phyloP scores from a whole-genome alignment of 1,284 basidiomycete species.

The Tetrapyrgos nigripes region DNA sequence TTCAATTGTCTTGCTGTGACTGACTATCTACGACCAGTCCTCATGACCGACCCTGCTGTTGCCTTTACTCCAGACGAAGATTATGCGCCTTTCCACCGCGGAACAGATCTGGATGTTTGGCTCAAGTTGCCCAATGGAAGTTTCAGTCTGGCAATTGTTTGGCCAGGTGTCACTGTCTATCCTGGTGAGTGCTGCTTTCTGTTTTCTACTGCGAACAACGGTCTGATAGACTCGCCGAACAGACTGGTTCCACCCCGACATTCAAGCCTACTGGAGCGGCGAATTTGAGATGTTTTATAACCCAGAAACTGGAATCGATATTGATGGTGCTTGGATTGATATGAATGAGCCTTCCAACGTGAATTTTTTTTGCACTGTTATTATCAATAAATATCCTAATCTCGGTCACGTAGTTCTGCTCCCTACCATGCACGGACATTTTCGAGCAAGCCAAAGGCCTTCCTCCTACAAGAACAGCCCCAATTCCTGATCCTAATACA shows the following conservation, averaged over 20 bases:
- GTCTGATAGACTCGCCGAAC: neutral
- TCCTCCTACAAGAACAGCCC: constrained; percentile 56
- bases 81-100: constrained; percentile 64
- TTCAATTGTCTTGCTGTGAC: neutral
- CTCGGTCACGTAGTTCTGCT: constrained; percentile 55
- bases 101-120: constrained; percentile 61
- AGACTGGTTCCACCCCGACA: constrained; percentile 73
- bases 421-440: constrained; percentile 61
- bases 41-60: constrained; percentile 81
- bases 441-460: constrained; percentile 60
- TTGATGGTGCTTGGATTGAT: constrained; percentile 76
- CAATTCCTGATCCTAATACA: constrained; percentile 56
- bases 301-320: constrained; percentile 60
- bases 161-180: constrained; percentile 73
- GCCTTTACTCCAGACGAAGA: constrained; percentile 53
- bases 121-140: constrained; percentile 69
- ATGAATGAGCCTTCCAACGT: constrained; percentile 77
- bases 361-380: constrained; percentile 18
- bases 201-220: neutral
- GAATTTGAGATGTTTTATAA: constrained; percentile 70
- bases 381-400: constrained; percentile 5
- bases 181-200: constrained; percentile 47
- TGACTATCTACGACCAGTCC: constrained; percentile 42
- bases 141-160: constrained; percentile 67
- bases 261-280: constrained; percentile 63